Percentiles rank a stretch among this genome's conserved stretches.
Evolutionary conservation across 192 early-diverging fungal species (phyloP).

Genomic region (Mortierella claussenii): DNA sequence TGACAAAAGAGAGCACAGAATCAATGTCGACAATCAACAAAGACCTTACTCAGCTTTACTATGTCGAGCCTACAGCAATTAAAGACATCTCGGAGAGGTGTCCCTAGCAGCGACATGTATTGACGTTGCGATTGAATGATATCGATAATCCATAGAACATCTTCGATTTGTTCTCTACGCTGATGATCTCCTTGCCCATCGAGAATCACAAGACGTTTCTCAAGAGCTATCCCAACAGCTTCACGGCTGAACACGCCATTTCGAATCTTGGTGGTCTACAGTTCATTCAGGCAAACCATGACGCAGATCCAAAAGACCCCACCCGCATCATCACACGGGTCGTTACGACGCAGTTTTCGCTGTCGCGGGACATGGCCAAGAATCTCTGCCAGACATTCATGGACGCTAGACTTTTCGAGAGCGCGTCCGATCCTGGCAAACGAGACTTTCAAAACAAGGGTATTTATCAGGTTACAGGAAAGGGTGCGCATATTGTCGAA

Average conservation of each 20-base stretch:
- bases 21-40: too few relatives aligned
- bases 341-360: conserved; percentile 66
- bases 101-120: too few relatives aligned
- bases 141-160: conserved; percentile 57
- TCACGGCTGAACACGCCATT: conserved; percentile 67
- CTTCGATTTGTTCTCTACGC: conserved; percentile 65
- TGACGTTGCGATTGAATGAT: too few relatives aligned
- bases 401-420: conserved; percentile 60
- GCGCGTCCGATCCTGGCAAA: conserved; percentile 56
- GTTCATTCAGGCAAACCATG: conserved; percentile 61
- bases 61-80: too few relatives aligned
- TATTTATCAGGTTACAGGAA: conserved; percentile 60
- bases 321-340: conserved; percentile 59
- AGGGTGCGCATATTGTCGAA: conserved; percentile 62
- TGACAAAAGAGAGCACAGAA: too few relatives aligned
- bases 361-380: conserved; percentile 69
- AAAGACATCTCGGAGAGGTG: too few relatives aligned
- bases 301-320: conserved; percentile 62
- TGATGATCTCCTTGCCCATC: conserved; percentile 65
- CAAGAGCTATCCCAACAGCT: conserved; percentile 62
- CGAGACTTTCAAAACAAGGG: conserved; percentile 60
- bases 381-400: conserved; percentile 64
- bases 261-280: conserved; percentile 60
- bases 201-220: conserved; percentile 63
- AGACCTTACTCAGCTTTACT: too few relatives aligned